A percentile compares a stretch with the other conserved stretches of the same genome.
These are phyloP conservation scores for Camellia oleifera DNA, from an alignment of 179 eudicot species.

Conservation along the genomic window DNA sequence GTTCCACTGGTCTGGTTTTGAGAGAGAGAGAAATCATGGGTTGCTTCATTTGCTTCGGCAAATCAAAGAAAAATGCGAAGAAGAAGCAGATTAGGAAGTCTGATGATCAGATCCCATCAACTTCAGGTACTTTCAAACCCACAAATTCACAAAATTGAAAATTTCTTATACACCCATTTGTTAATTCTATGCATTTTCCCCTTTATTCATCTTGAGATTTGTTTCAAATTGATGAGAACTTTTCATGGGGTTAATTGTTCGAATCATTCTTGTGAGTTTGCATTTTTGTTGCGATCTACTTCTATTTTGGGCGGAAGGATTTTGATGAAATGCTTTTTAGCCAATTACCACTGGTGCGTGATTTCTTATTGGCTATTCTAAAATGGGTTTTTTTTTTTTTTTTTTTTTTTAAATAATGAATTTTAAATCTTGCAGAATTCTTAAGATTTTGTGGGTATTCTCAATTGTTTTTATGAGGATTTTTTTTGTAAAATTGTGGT, in stretches of 20 bases:
- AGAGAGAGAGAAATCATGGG: constrained; percentile 33
- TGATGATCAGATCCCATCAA: constrained; percentile 49
- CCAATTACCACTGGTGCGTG: background rate
- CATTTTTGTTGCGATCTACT: background rate
- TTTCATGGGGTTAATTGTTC: background rate
- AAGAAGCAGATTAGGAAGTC: constrained; percentile 17
- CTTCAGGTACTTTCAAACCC: constrained; percentile 28
- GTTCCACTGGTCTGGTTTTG: background rate
- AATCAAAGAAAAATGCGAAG: constrained; percentile 39
- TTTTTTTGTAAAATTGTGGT: background rate
- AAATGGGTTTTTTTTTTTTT: background rate
- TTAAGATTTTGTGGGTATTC: background rate
- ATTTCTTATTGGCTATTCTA: background rate
- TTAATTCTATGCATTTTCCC: no score
- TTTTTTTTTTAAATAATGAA: background rate
- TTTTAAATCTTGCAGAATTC: background rate
- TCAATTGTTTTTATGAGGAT: background rate
- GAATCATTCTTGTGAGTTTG: background rate
- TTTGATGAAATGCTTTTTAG: background rate
- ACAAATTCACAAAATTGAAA: background rate
- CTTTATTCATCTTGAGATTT: background rate
- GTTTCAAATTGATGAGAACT: background rate
- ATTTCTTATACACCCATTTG: no score
- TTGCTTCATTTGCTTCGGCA: constrained; percentile 46
- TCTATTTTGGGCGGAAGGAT: background rate